Evolutionary conservation across 2,329 filamentous ascomycete species (phyloP).

Genomic region (Xylariaceae sp.): DNA sequence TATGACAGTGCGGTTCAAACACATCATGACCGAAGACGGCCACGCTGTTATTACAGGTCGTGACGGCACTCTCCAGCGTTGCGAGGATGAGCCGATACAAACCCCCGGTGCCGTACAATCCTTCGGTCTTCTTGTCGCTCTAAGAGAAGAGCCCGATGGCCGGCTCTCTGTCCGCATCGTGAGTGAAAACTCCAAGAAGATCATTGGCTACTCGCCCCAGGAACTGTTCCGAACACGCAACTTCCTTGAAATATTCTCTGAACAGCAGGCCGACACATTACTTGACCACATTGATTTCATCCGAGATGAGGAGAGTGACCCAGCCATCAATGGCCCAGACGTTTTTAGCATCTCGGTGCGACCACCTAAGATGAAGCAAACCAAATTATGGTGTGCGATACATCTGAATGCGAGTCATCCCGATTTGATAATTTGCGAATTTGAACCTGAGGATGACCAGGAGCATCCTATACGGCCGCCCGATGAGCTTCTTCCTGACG

Average conservation of each 20-base stretch:
- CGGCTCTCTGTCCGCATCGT: conserved; percentile 67
- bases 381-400: conserved; percentile 83
- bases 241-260: conserved; percentile 78
- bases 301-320: conserved; percentile 74
- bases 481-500: conserved; percentile 56
- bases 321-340: conserved; percentile 72
- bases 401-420: conserved; percentile 68
- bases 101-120: conserved; percentile 77
- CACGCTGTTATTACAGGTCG: conserved; percentile 80
- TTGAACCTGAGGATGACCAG: conserved; percentile 77
- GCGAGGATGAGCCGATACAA: conserved; percentile 89
- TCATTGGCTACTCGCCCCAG: conserved; percentile 74
- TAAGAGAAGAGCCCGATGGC: conserved; percentile 67
- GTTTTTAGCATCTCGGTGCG: conserved; percentile 77
- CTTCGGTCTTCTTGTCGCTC: conserved; percentile 72
- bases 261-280: conserved; percentile 80
- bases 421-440: conserved; percentile 78
- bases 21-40: conserved; percentile 70
- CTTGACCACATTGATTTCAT: conserved; percentile 87
- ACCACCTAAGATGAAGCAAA: conserved; percentile 48
- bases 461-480: conserved; percentile 62
- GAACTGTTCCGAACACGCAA: conserved; percentile 70
- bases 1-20: conserved; percentile 72
- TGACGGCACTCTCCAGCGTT: conserved; percentile 69
- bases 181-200: conserved; percentile 73